A percentile compares a stretch with the other conserved stretches of the same genome.
Evolutionary conservation across 805 yeast genomes (phyloP).

Genomic region (Candida ipomoeae): DNA sequence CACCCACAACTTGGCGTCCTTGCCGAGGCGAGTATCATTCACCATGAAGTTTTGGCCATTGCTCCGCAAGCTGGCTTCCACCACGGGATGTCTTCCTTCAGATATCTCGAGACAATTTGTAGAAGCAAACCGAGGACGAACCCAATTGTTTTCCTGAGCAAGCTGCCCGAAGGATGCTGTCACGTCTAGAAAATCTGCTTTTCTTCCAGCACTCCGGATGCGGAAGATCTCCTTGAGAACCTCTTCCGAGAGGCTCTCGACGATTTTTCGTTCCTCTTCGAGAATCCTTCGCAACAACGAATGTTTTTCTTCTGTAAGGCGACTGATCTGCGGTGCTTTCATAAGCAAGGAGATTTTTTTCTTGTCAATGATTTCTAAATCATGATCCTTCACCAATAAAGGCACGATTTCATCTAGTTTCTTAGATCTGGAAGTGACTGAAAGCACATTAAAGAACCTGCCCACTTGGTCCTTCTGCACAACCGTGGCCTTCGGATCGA

Average conservation of each 20-base stretch:
- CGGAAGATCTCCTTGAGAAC: slow-evolving; percentile 43
- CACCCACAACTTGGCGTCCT: slow-evolving; percentile 17
- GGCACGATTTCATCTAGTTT: slow-evolving; percentile 19
- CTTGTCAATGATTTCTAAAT: slow-evolving; percentile 22
- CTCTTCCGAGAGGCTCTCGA: slow-evolving; percentile 44
- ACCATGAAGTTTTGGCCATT: slow-evolving; percentile 46
- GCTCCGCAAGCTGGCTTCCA: slow-evolving; percentile 44
- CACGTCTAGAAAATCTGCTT: slow-evolving; percentile 67
- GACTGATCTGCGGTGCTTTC: slow-evolving; percentile 49
- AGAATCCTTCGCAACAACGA: slow-evolving; percentile 44
- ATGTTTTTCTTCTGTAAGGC: slow-evolving; percentile 48
- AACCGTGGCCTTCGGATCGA: slow-evolving; percentile 31
- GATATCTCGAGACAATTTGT: slow-evolving; percentile 35
- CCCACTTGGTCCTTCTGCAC: slow-evolving; percentile 28
- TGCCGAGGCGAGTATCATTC: slow-evolving; percentile 34
- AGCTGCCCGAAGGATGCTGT: slow-evolving; percentile 67
- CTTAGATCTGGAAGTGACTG: slow-evolving; percentile 40
- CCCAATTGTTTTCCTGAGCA: slow-evolving; percentile 63
- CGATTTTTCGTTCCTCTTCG: slow-evolving; percentile 50
- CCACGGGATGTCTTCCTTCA: slow-evolving; percentile 81
- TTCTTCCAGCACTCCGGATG: slow-evolving; percentile 47
- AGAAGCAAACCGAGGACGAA: slow-evolving; percentile 58
- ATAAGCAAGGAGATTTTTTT: slow-evolving; percentile 44
- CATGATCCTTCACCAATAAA: neutral
- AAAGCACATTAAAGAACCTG: slow-evolving; percentile 40